phyloP scores from a whole-genome alignment of 352 stramenopile species.

The Pythium brachiatum region DNA sequence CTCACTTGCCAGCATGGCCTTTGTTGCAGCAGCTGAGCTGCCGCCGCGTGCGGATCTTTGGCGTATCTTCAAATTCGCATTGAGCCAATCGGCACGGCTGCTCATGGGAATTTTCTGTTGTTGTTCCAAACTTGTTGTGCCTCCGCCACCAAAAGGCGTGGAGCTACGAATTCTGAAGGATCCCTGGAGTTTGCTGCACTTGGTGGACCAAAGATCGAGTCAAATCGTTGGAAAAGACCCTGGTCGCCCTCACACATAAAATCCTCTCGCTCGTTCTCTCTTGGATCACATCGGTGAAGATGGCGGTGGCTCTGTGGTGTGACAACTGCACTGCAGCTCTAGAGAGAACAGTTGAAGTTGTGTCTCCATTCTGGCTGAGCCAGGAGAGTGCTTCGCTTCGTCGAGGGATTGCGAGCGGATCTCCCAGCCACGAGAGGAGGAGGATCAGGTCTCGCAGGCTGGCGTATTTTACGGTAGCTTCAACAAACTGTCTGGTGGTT shows the following conservation, averaged over 20 bases:
- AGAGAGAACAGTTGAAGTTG: background rate
- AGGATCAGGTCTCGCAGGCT: background rate
- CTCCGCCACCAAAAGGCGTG: background rate
- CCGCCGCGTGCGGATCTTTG: background rate
- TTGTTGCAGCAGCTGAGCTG: background rate
- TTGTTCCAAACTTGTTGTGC: conserved; percentile 2
- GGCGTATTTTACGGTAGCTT: conserved; percentile 1
- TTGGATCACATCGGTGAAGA: too few relatives aligned
- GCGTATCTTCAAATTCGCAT: background rate
- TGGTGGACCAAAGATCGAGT: background rate
- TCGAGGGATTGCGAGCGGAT: too few relatives aligned
- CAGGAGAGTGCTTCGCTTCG: too few relatives aligned
- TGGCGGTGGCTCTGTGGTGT: too few relatives aligned
- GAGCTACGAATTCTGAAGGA: too few relatives aligned
- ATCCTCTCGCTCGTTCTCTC: too few relatives aligned
- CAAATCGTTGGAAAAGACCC: background rate
- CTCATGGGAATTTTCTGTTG: background rate
- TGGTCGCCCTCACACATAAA: background rate
- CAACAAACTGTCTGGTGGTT: background rate
- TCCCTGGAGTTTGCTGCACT: conserved; percentile 3
- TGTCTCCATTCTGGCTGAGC: too few relatives aligned
- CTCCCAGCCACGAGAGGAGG: too few relatives aligned
- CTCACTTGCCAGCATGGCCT: background rate
- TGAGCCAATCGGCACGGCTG: background rate
- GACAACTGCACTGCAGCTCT: background rate